Evolutionary conservation across 371 early-diverging fungal genomes (phyloP), one percentile per base, ranked within the genome.

Genomic region (Haplosporangium sp.): DNA sequence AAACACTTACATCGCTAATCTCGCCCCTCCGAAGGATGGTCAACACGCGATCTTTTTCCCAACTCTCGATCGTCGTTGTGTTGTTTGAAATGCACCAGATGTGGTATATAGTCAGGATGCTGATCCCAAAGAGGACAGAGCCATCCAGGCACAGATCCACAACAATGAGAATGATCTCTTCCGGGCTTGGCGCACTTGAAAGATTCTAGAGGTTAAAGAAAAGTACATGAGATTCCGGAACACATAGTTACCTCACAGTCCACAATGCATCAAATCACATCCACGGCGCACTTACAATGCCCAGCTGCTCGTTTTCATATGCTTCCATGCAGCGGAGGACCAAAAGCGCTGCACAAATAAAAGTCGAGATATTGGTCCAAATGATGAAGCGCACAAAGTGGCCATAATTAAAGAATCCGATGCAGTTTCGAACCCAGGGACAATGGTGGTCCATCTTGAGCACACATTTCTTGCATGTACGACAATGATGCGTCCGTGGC

Each of bases 341-440:
- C 41, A 86, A 72, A 43, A 87, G 65, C 0, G 55, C 57, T 14
- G 85, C 73, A 29, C 85, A 83, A 59, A 83, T 80, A 20, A 83
- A 83, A 43, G 92, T 85, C 12, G 90, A 75, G 29, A 90, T 81
- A 29, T 90, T 86, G 16, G 91, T 93, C 76, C 85, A 95, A 40
- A 89, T 75, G 16, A 97, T 67, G 69, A 98, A 96, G 8, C 96
- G 93, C 51, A 96, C 73, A 83, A 98, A 98, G 73, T 97, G 91
- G 14, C 90, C 90, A 68, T 93, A 92, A 79, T 98, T 98, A 67
- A 70, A 66, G 71, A 91, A 92, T 8, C 99, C 99, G n/a, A 98
- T 91, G 84, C 99, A 98, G 77, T 95, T 98, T 82, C 95, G 95
- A 38, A 98, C 89, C 94, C 98, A 99, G 2, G 97, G 96, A 81